A percentile compares a stretch with the other conserved stretches of the same genome.
Evolutionary conservation across 805 yeast genomes (phyloP).

Genomic region (Candida easanensis): DNA sequence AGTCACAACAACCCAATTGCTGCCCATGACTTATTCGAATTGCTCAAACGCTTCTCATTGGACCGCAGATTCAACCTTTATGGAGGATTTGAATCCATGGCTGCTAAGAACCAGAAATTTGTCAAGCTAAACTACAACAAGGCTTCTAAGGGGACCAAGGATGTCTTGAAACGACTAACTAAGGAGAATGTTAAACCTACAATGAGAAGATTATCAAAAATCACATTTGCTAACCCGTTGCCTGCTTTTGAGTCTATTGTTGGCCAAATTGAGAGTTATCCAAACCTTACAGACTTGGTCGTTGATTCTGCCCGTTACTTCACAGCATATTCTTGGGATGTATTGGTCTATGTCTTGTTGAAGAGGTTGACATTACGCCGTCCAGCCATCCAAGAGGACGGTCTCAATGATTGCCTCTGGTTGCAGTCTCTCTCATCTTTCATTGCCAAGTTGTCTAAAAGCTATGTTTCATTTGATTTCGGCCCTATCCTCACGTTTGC

Average conservation of each 20-base stretch:
- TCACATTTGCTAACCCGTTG: constrained; percentile 74
- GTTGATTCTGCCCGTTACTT: constrained; percentile 77
- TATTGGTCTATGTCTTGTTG: constrained; percentile 67
- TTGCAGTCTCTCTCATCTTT: constrained; percentile 77
- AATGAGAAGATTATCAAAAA: constrained; percentile 69
- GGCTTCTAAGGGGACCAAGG: constrained; percentile 78
- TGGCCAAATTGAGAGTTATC: constrained; percentile 87
- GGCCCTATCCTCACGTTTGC: constrained; percentile 59
- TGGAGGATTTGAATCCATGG: constrained; percentile 66
- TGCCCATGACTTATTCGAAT: constrained; percentile 54
- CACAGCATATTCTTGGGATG: constrained; percentile 81
- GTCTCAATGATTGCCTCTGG: constrained; percentile 81
- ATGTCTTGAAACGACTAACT: constrained; percentile 74
- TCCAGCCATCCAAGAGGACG: constrained; percentile 67
- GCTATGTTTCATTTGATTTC: constrained; percentile 54
- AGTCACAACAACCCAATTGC: constrained; percentile 56
- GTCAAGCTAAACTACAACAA: constrained; percentile 58
- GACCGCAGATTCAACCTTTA: constrained; percentile 73
- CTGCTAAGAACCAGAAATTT: constrained; percentile 52
- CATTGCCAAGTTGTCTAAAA: constrained; percentile 65
- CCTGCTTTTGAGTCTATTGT: constrained; percentile 70
- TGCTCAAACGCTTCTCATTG: constrained; percentile 52
- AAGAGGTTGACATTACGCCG: constrained; percentile 71
- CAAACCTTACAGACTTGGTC: constrained; percentile 74
- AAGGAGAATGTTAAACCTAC: constrained; percentile 72